A percentile compares a stretch with the other conserved stretches of the same genome.
Evolutionary conservation across 2,329 filamentous ascomycete species (phyloP).

Genomic region (Pestalotiopsis sp.): DNA sequence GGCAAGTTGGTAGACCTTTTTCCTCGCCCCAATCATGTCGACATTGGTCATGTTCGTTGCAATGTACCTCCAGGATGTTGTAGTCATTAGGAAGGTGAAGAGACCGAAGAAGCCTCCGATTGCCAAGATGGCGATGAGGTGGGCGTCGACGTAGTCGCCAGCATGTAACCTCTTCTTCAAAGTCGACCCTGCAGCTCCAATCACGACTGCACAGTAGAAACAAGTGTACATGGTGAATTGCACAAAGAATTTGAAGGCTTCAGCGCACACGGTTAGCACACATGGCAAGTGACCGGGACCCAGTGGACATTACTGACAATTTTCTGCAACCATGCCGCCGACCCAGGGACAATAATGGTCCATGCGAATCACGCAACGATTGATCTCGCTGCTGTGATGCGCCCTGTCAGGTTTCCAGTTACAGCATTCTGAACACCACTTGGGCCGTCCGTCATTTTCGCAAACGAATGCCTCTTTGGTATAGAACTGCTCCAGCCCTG

Average conservation of each 20-base stretch:
- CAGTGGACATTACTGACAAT: slow-evolving; percentile 47
- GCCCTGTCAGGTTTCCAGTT: slow-evolving; percentile 88
- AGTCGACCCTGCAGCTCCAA: slow-evolving; percentile 68
- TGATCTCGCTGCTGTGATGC: slow-evolving; percentile 83
- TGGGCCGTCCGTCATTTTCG: slow-evolving; percentile 79
- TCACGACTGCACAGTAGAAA: slow-evolving; percentile 65
- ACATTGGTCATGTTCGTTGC: slow-evolving; percentile 81
- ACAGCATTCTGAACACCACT: slow-evolving; percentile 82
- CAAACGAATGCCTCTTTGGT: slow-evolving; percentile 83
- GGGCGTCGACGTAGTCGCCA: slow-evolving; percentile 49
- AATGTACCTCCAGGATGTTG: slow-evolving; percentile 71
- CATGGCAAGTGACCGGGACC: neutral
- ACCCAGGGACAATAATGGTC: slow-evolving; percentile 97
- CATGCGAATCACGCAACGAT: slow-evolving; percentile 84
- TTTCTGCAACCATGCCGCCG: slow-evolving; percentile 89
- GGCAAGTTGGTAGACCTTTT: slow-evolving; percentile 72
- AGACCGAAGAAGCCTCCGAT: slow-evolving; percentile 74
- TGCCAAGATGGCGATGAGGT: slow-evolving; percentile 68
- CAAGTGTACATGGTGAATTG: slow-evolving; percentile 81
- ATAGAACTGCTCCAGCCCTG: slow-evolving; percentile 77
- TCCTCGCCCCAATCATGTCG: slow-evolving; percentile 68
- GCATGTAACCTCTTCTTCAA: slow-evolving; percentile 55
- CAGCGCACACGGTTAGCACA: slow-evolving; percentile 23
- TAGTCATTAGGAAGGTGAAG: slow-evolving; percentile 79
- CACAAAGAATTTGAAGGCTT: slow-evolving; percentile 87